Percentiles rank a stretch among this genome's conserved stretches.
These are phyloP conservation scores for Carex littledalei DNA, from an alignment of 176 grass and related monocot species.

Conservation along the genomic window DNA sequence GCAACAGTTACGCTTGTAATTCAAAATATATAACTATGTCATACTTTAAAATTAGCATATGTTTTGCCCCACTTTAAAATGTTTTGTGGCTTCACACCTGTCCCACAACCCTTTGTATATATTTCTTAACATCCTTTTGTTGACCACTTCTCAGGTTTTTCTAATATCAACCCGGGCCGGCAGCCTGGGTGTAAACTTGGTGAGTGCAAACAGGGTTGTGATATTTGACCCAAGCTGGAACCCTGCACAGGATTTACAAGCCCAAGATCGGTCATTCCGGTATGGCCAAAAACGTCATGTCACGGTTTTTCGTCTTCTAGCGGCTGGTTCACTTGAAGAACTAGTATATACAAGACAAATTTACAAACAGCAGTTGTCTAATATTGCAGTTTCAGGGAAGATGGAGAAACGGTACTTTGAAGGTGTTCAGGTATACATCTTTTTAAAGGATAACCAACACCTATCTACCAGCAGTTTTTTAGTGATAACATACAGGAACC, in stretches of 20 bases:
- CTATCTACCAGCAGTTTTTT: not conserved
- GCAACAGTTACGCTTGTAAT: not conserved
- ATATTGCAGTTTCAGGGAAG: conserved; percentile 95
- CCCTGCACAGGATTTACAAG: conserved; percentile 96
- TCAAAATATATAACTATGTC: not conserved
- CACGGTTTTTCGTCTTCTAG: conserved; percentile 84
- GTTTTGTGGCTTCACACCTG: not conserved
- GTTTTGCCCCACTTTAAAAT: not conserved
- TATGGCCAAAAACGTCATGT: conserved; percentile 89
- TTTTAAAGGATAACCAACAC: not conserved
- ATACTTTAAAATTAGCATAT: not conserved
- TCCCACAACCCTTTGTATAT: not conserved
- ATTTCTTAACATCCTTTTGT: not conserved
- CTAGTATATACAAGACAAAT: conserved; percentile 90
- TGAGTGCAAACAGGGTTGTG: conserved; percentile 90
- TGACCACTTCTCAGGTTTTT: conserved; percentile 62
- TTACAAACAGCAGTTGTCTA: conserved; percentile 95
- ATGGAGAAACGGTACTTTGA: conserved; percentile 92
- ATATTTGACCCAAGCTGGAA: conserved; percentile 99
- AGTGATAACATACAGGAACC: not conserved
- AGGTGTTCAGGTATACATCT: conserved; percentile 77
- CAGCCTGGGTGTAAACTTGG: conserved; percentile 89
- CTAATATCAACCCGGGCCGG: conserved; percentile 95
- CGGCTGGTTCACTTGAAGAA: conserved; percentile 95
- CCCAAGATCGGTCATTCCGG: conserved; percentile 94